Conservation (phyloP, 2,329 filamentous ascomycete genomes). For the Fusarium chuoi region DNA sequence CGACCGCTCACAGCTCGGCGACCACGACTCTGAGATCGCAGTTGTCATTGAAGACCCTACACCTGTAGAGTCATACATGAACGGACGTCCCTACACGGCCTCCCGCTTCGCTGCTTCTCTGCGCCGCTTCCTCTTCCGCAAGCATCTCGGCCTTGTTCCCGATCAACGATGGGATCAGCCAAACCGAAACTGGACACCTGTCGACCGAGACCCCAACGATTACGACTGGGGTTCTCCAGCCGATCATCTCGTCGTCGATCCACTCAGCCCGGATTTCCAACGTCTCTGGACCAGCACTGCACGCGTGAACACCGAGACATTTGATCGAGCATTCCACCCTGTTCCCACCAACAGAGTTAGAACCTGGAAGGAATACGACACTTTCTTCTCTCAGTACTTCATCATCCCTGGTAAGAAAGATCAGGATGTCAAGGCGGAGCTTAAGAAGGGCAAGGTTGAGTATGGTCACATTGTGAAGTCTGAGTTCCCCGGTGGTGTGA, state of each 20-base stretch:
- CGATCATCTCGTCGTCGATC: slow-evolving; percentile 78
- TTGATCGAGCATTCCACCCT: slow-evolving; percentile 82
- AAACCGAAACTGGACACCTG: slow-evolving; percentile 80
- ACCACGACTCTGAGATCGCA: slow-evolving; percentile 90
- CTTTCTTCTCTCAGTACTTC: slow-evolving; percentile 76
- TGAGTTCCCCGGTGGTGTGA: slow-evolving; percentile 77
- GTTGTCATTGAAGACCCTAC: slow-evolving; percentile 85
- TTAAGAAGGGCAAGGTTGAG: slow-evolving; percentile 69
- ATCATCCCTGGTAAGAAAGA: slow-evolving; percentile 65
- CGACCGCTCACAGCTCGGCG: slow-evolving; percentile 78
- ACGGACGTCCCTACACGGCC: slow-evolving; percentile 76
- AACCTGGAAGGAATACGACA: slow-evolving; percentile 78
- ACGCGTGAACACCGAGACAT: slow-evolving; percentile 81
- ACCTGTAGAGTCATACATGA: slow-evolving; percentile 76
- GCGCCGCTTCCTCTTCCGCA: slow-evolving; percentile 86
- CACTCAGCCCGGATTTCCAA: slow-evolving; percentile 74
- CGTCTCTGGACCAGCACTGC: slow-evolving; percentile 79
- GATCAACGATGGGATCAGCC: slow-evolving; percentile 75
- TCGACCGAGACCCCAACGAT: slow-evolving; percentile 75
- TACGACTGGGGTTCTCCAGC: slow-evolving; percentile 77
- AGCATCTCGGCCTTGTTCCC: slow-evolving; percentile 86
- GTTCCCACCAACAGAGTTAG: slow-evolving; percentile 76
- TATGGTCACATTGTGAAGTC: slow-evolving; percentile 90
- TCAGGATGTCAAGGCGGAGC: slow-evolving; percentile 58
- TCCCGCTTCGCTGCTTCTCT: slow-evolving; percentile 82